These are phyloP conservation scores for Hysterangium stoloniferum DNA, from an alignment of 768 basidiomycete genomes.

Conservation along the genomic window DNA sequence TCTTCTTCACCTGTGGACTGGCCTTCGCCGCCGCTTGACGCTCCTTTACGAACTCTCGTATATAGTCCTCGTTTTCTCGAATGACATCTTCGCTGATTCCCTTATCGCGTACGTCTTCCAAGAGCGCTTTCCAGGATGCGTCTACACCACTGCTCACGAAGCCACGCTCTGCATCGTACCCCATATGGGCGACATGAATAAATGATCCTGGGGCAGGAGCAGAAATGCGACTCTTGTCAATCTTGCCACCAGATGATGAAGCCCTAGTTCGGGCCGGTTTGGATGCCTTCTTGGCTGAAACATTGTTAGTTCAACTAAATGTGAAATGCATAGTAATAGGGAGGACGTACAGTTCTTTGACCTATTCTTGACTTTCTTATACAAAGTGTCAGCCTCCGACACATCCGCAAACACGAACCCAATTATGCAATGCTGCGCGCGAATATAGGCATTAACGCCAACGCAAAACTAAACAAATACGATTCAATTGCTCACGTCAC, in stretches of 20 bases:
- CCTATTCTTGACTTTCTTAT: conserved; percentile 69
- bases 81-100: conserved; percentile 68
- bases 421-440: conserved; percentile 75
- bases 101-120: conserved; percentile 52
- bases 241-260: conserved; percentile 56
- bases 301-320: not conserved
- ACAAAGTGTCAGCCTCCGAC: conserved; percentile 72
- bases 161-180: conserved; percentile 79
- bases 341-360: conserved; percentile 50
- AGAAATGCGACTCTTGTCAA: conserved; percentile 91
- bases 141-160: conserved; percentile 86
- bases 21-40: conserved; percentile 25
- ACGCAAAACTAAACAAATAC: too few relatives aligned
- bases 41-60: conserved; percentile 70
- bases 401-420: conserved; percentile 88
- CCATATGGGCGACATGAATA: conserved; percentile 91
- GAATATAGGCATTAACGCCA: conserved; percentile 5
- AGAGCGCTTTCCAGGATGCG: conserved; percentile 75
- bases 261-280: conserved; percentile 46
- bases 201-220: conserved; percentile 73
- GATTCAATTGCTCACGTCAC: conserved; percentile 59
- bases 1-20: conserved; percentile 23
- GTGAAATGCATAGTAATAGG: conserved; percentile 8
- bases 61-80: conserved; percentile 77
- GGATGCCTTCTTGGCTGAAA: conserved; percentile 35